Evolutionary conservation across 129 eudicot species (phyloP).

Genomic region (Flaveria sonorensis): DNA sequence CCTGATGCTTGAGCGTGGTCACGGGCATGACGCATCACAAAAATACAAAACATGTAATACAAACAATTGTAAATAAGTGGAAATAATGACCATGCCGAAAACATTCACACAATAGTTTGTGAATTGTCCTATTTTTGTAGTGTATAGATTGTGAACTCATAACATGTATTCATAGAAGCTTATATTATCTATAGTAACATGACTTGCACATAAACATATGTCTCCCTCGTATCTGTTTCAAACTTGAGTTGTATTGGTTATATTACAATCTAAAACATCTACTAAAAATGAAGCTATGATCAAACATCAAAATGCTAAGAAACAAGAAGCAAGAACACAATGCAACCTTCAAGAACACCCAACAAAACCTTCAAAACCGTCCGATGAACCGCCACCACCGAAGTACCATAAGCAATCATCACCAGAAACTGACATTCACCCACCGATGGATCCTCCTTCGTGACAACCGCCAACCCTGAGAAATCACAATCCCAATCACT

Average conservation of each 20-base stretch:
- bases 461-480: constrained; percentile 59
- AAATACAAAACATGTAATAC: too few relatives aligned
- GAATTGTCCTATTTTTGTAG: too few relatives aligned
- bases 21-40: too few relatives aligned
- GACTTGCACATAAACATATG: constrained; percentile 17
- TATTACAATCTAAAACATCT: constrained; percentile 22
- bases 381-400: constrained; percentile 45
- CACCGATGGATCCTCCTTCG: constrained; percentile 76
- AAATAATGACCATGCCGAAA: too few relatives aligned
- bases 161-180: too few relatives aligned
- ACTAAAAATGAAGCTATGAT: background rate
- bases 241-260: background rate
- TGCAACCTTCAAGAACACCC: constrained; percentile 54
- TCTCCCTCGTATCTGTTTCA: constrained; percentile 2
- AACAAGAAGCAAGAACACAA: constrained; percentile 67
- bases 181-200: too few relatives aligned
- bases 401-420: constrained; percentile 65
- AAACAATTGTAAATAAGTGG: too few relatives aligned
- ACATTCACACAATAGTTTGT: too few relatives aligned
- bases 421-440: constrained; percentile 69
- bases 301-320: constrained; percentile 34
- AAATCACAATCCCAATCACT: constrained; percentile 75
- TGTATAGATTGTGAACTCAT: too few relatives aligned
- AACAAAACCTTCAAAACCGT: constrained; percentile 51
- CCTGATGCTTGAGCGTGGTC: too few relatives aligned